phyloP scores from a whole-genome alignment of 192 early-diverging fungal species.

The Backusella parvicylindrica region DNA sequence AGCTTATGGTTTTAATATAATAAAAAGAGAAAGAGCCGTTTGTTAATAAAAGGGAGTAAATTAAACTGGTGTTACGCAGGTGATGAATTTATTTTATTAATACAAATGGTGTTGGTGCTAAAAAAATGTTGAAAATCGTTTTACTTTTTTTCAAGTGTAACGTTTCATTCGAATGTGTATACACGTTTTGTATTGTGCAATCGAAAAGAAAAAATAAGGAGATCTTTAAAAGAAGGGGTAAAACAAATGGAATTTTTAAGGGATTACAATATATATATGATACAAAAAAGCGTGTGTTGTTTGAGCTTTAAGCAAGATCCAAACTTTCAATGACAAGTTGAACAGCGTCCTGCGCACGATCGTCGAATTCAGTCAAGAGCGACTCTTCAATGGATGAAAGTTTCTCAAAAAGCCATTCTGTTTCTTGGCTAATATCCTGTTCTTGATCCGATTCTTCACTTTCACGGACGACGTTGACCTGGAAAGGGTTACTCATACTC shows the following conservation, averaged over 20 bases:
- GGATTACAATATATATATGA: background rate
- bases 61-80: background rate
- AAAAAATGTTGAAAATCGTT: background rate
- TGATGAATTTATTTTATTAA: background rate
- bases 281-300: background rate
- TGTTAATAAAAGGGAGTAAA: background rate
- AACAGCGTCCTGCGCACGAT: constrained; percentile 8
- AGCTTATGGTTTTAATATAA: constrained; percentile 77
- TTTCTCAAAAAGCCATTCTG: constrained; percentile 1
- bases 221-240: background rate
- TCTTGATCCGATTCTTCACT: background rate
- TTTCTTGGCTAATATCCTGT: background rate
- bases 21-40: background rate
- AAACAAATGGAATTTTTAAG: background rate
- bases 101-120: background rate
- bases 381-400: background rate
- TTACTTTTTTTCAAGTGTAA: background rate
- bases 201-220: background rate
- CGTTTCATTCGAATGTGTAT: background rate
- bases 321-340: constrained; percentile 4
- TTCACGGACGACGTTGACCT: constrained; percentile 5
- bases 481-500: constrained; percentile 1
- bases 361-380: background rate
- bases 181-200: background rate
- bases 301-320: background rate